These are phyloP conservation scores for Alternaria alternata DNA, from an alignment of 2,329 filamentous ascomycete genomes.

Conservation along the genomic window DNA sequence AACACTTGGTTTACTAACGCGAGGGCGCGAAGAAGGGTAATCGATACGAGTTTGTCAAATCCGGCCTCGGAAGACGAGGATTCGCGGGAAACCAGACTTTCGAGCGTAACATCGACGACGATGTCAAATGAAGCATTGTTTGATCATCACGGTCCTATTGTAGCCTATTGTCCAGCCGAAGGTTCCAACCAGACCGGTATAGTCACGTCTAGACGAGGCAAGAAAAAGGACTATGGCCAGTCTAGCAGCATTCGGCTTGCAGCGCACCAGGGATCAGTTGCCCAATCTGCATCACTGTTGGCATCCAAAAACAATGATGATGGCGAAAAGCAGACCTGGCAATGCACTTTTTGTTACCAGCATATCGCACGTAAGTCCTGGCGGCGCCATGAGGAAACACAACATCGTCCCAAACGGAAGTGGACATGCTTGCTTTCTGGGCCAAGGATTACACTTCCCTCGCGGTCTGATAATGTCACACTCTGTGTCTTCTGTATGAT, in stretches of 20 bases:
- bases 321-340: constrained; percentile 37
- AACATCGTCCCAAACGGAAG: constrained; percentile 43
- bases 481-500: constrained; percentile 44
- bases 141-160: constrained; percentile 8
- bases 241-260: constrained; percentile 21
- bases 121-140: constrained; percentile 3
- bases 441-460: constrained; percentile 27
- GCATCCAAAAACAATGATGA: neutral
- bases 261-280: constrained; percentile 18
- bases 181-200: neutral
- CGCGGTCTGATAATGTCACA: constrained; percentile 10
- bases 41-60: constrained; percentile 19
- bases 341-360: constrained; percentile 46
- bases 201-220: constrained; percentile 39
- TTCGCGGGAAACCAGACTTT: constrained; percentile 21
- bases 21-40: constrained; percentile 38
- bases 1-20: constrained; percentile 50
- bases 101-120: constrained; percentile 15
- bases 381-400: constrained; percentile 49
- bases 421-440: constrained; percentile 47
- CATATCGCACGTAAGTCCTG: constrained; percentile 45
- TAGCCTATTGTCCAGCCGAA: constrained; percentile 12
- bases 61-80: constrained; percentile 33
- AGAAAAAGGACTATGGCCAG: constrained; percentile 48
- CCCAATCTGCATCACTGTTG: constrained; percentile 10